Percentiles rank a stretch among this genome's conserved stretches.
phyloP scores from a whole-genome alignment of 2,329 filamentous ascomycete genomes.

The Nemania serpens region DNA sequence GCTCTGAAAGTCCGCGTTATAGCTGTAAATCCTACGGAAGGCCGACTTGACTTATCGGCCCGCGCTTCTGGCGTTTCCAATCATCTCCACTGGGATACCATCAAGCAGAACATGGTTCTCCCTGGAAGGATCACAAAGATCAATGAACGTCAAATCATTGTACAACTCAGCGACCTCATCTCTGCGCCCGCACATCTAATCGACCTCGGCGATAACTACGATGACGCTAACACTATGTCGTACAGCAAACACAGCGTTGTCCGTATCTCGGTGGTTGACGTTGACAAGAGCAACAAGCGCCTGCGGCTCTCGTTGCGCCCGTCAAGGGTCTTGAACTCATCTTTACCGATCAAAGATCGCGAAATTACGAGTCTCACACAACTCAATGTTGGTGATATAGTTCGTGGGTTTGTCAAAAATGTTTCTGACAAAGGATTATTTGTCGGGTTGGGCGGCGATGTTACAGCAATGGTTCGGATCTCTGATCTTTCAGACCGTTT shows the following conservation, averaged over 20 bases:
- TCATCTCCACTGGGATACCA: conserved; percentile 67
- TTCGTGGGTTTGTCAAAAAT: conserved; percentile 91
- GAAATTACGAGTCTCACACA: conserved; percentile 76
- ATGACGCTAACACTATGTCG: conserved; percentile 73
- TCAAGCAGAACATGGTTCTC: conserved; percentile 80
- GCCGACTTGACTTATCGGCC: conserved; percentile 82
- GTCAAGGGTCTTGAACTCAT: conserved; percentile 87
- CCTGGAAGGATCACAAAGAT: conserved; percentile 84
- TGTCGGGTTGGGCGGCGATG: conserved; percentile 77
- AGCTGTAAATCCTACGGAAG: conserved; percentile 71
- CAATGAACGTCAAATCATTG: conserved; percentile 79
- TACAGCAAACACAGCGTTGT: conserved; percentile 86
- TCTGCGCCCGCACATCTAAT: conserved; percentile 81
- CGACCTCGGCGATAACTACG: conserved; percentile 86
- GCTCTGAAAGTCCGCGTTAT: conserved; percentile 82
- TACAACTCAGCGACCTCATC: conserved; percentile 81
- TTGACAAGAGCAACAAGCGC: conserved; percentile 85
- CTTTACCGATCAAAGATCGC: conserved; percentile 76
- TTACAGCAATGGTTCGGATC: conserved; percentile 83
- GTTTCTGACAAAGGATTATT: conserved; percentile 90
- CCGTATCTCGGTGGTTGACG: conserved; percentile 79
- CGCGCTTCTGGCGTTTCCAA: conserved; percentile 63
- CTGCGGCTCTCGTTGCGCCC: conserved; percentile 81
- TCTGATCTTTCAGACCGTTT: conserved; percentile 88
- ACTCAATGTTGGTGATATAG: conserved; percentile 74